Percentiles rank a stretch among this genome's conserved stretches.
These are phyloP conservation scores for Aspergillus kassunensis DNA, from an alignment of 495 filamentous ascomycete genomes.

Conservation along the genomic window DNA sequence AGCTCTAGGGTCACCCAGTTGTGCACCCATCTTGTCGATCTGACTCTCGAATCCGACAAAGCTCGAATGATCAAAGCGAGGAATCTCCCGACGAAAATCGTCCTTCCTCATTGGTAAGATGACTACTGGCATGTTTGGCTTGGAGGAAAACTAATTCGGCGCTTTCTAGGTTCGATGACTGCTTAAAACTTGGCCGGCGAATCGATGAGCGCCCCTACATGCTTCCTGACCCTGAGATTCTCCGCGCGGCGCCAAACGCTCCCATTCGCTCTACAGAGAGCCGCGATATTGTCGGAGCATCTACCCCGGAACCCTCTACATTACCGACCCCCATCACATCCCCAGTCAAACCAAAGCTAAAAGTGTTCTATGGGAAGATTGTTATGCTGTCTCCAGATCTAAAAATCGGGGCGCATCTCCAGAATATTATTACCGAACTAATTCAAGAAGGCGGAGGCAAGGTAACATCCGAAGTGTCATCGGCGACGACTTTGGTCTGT, in stretches of 20 bases:
- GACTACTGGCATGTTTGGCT: constrained; percentile 5
- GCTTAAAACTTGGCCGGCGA: constrained; percentile 79
- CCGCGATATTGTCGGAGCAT: constrained; percentile 69
- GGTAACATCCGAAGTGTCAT: constrained; percentile 60
- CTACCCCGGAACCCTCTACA: constrained; percentile 56
- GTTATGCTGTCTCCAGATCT: constrained; percentile 65
- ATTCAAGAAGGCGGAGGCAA: constrained; percentile 65
- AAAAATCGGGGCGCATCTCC: constrained; percentile 59
- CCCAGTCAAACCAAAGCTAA: constrained; percentile 33
- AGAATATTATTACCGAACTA: constrained; percentile 62
- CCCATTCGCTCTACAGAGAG: constrained; percentile 51
- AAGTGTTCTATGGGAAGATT: constrained; percentile 53
- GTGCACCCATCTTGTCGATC: constrained; percentile 85
- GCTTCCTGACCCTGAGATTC: constrained; percentile 80
- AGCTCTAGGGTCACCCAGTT: constrained; percentile 61
- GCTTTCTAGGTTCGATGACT: constrained; percentile 81
- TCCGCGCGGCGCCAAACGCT: constrained; percentile 51
- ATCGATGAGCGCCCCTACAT: constrained; percentile 86
- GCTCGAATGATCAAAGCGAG: constrained; percentile 60
- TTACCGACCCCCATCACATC: constrained; percentile 43
- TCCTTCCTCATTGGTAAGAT: constrained; percentile 95
- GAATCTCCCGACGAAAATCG: constrained; percentile 67
- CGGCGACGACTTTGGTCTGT: constrained; percentile 79
- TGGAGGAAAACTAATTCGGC: not conserved
- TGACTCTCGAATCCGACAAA: constrained; percentile 70